Percentiles rank a stretch among this genome's conserved stretches.
These are phyloP conservation scores for Fistulinella cinereoalba DNA, from an alignment of 1,284 basidiomycete species.

Conservation along the genomic window DNA sequence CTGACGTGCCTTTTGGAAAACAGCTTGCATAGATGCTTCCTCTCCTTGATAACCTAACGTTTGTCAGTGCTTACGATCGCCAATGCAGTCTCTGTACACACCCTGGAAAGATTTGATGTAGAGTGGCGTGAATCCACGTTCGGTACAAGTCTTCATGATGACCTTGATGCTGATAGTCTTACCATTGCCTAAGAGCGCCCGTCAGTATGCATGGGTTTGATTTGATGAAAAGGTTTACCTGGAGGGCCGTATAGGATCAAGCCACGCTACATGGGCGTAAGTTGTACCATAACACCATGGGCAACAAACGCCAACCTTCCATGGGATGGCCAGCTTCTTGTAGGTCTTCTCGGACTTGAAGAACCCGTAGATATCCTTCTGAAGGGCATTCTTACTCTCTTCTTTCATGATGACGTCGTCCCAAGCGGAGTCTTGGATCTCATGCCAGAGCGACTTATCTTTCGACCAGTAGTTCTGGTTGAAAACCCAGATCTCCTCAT, in stretches of 20 bases:
- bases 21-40: conserved; percentile 59
- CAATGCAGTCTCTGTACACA: conserved; percentile 26
- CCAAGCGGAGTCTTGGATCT: conserved; percentile 74
- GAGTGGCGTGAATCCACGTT: conserved; percentile 59
- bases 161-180: conserved; percentile 81
- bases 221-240: conserved; percentile 37
- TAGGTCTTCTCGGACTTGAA: conserved; percentile 70
- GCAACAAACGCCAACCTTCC: conserved; percentile 57
- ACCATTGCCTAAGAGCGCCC: conserved; percentile 57
- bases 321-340: conserved; percentile 70
- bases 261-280: conserved; percentile 49
- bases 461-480: conserved; percentile 69
- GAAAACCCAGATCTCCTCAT: conserved; percentile 75
- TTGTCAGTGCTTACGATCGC: neutral
- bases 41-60: conserved; percentile 58
- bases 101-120: conserved; percentile 76
- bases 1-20: conserved; percentile 67
- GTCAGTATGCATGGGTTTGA: conserved; percentile 2
- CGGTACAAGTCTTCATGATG: conserved; percentile 65
- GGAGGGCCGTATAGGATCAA: conserved; percentile 73
- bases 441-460: conserved; percentile 58
- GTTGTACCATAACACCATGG: conserved; percentile 1
- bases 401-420: conserved; percentile 73
- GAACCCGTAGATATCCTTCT: conserved; percentile 76
- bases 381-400: conserved; percentile 61